phyloP scores from a whole-genome alignment of 225 moss, liverwort and hornwort genomes.

The Neckera pumila region DNA sequence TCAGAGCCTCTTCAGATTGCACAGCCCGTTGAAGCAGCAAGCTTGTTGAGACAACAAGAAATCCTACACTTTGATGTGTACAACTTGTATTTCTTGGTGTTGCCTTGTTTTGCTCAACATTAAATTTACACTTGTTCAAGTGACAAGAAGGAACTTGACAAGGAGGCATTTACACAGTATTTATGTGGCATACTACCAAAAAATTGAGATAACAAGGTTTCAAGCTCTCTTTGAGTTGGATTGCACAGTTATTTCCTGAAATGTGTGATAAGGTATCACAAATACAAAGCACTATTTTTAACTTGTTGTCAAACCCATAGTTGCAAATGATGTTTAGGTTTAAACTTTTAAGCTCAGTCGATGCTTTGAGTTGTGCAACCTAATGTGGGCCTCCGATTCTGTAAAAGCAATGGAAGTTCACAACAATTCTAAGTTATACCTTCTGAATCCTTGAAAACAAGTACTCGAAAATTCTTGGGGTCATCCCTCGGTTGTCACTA shows the following conservation, averaged over 20 bases:
- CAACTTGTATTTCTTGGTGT: neutral
- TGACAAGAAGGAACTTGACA: neutral
- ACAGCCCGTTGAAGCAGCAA: neutral
- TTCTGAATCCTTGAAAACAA: constrained; percentile 34
- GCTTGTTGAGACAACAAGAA: neutral
- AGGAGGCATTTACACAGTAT: neutral
- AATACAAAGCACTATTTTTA: no score
- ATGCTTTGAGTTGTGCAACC: neutral
- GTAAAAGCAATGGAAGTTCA: neutral
- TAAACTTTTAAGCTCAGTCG: neutral
- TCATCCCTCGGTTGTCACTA: constrained; percentile 39
- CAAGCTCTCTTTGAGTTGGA: no score
- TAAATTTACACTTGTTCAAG: neutral
- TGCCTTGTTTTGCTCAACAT: neutral
- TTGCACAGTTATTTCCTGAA: no score
- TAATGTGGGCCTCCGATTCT: neutral
- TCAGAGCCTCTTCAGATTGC: neutral
- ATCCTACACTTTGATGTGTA: neutral
- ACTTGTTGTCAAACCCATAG: neutral
- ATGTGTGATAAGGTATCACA: neutral
- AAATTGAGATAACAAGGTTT: neutral
- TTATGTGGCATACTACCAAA: neutral
- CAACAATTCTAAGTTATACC: neutral
- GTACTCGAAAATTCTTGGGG: constrained; percentile 35
- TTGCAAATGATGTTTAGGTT: neutral